Base-by-base conservation (phyloP, 2,329 filamentous ascomycete genomes). In the Lasiodiplodia citricola region DNA sequence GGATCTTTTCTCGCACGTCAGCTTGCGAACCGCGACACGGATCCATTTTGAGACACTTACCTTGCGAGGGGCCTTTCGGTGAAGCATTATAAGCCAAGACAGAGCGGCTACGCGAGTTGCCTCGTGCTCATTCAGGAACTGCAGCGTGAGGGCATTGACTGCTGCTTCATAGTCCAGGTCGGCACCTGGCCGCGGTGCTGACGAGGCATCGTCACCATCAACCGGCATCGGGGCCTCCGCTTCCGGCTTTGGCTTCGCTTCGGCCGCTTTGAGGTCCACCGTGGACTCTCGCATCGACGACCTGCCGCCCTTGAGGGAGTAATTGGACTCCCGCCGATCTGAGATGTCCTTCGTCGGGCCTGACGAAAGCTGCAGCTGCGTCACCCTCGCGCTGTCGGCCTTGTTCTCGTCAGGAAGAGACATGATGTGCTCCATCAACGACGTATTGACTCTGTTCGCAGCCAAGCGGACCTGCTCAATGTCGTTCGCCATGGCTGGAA, bases 61-160 rank as follows among this genome's bases (percentile, higher is more conserved):
- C 78, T 97, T 97, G 66, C 91, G 88, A 0, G 96, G 96, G 3
- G 96, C 95, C 83, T 97, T 98, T 71, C 93, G 89, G 78, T 99
- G 96, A 51, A 99, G 86, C 95, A 98, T 98, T 69, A 98, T 96
- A 68, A 99, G 86, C 96, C 96, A 99, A 6, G 92, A 95, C 70
- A 99, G 84, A 18, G 96, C 94, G 47, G 94, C 95, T 35, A 98
- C 94, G 70, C 96, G 89, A 2, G 96, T 99, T 35, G 93, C 94
- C 82, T 99, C 96, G 76, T 98, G 93, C 74, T 99, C 95, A 75
- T 99, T 97, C 65, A 99, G 83, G 75, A 99, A 98, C 66, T 98
- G 89, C 8, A 98, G 82, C 0, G 95, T 99, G 51, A 99, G 86
- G 10, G 95, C 96, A 79, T 91, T 96, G 60, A 99, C 96, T 5